Evolutionary conservation across 1,284 basidiomycete species (phyloP), one percentile per base, ranked within the genome.

Genomic region (Marasmius sp.): DNA sequence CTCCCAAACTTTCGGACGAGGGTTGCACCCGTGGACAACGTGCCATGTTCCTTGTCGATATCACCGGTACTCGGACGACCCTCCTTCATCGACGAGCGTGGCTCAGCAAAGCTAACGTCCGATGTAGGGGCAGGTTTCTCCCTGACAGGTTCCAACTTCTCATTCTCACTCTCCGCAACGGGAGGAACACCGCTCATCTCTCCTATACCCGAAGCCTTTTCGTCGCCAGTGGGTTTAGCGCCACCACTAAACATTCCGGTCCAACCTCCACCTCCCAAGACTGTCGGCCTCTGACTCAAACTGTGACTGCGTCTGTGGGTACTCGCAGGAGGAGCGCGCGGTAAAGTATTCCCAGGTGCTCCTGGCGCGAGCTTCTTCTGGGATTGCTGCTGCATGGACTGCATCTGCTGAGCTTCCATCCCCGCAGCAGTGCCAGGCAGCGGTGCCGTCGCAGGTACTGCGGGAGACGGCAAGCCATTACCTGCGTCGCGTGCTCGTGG

Each of bases 1-100:
- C 85, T 89, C 33, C 89, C 89, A 68, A 92, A 92, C 75, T 85
- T 87, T 68, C 88, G 79, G 60, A 88, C 89, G 20, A 92, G 79
- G n/a, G 86, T 89, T 50, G 85, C 82, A 33, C 87, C 86, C 45
- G 85, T 77, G 0, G 85, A 79, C 59, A 86, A 70, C 3, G 83
- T 76, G 8, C 75, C 74, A 58, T 71, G 50, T 10, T 72, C 65
- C 39, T 67, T 67, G 11, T 73, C 71, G 47, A 72, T 58, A 49
- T 65, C 60, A 57, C 57, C 69, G 37, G 71, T 67, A 57, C 65
- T 64, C 16, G 34, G 12, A 38, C 37, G 52, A 61, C 70, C 67
- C 65, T 71, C 69, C 45, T 71, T 68, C 54, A 34, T 54, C 27
- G 52, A 37, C n/a, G 52, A 18, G 34, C 52, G 36, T 16, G 52